A percentile compares a stretch with the other conserved stretches of the same genome.
phyloP scores from a whole-genome alignment of 2,329 filamentous ascomycete species.

The Drechslerella dactyloides region DNA sequence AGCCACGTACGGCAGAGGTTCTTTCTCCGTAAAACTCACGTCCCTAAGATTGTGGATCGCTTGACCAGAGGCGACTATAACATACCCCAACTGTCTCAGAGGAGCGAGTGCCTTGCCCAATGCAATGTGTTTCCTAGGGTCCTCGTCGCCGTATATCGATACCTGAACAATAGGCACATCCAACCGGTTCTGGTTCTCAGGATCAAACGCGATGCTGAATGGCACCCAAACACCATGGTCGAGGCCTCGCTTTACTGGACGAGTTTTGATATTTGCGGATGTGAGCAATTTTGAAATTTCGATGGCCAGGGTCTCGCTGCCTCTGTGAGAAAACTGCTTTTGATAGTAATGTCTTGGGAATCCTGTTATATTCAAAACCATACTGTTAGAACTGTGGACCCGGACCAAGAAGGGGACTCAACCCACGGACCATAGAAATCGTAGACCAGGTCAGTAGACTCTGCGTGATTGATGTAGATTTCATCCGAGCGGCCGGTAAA shows the following conservation, averaged over 20 bases:
- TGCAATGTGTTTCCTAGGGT: constrained; percentile 70
- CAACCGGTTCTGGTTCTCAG: constrained; percentile 66
- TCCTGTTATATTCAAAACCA: constrained; percentile 57
- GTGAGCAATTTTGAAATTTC: constrained; percentile 66
- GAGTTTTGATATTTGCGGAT: constrained; percentile 66
- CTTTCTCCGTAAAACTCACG: constrained; percentile 60
- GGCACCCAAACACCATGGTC: constrained; percentile 78
- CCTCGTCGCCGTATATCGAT: constrained; percentile 70
- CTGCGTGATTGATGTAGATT: constrained; percentile 33
- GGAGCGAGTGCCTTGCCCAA: constrained; percentile 70
- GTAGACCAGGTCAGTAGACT: constrained; percentile 40
- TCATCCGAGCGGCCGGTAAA: constrained; percentile 56
- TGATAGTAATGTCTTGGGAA: constrained; percentile 74
- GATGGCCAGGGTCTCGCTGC: constrained; percentile 67
- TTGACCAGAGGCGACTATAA: constrained; percentile 76
- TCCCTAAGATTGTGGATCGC: constrained; percentile 71
- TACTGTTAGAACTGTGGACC: not conserved
- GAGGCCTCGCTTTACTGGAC: constrained; percentile 68
- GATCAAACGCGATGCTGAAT: constrained; percentile 69
- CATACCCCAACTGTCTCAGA: constrained; percentile 71
- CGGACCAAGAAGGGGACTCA: not conserved
- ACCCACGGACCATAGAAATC: constrained; percentile 34
- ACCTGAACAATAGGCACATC: constrained; percentile 74
- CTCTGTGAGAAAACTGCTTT: constrained; percentile 70
- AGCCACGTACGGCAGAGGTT: constrained; percentile 65